A percentile compares a stretch with the other conserved stretches of the same genome.
phyloP scores from a whole-genome alignment of 2,329 filamentous ascomycete genomes.

The Magnaporthiopsis incrustans region DNA sequence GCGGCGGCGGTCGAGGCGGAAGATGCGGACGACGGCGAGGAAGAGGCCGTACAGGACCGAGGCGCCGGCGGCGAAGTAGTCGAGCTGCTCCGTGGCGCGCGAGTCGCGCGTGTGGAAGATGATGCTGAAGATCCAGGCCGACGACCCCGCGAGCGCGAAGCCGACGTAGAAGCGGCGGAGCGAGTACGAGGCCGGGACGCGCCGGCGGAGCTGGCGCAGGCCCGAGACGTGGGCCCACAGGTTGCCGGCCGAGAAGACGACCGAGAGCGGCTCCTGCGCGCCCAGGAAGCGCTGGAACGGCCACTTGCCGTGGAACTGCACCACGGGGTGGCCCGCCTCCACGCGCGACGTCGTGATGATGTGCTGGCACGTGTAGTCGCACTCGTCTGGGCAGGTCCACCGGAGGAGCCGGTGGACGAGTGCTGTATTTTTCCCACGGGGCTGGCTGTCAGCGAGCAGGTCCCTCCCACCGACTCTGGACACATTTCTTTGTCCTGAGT shows the following conservation, averaged over 20 bases:
- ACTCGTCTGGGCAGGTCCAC: slow-evolving; percentile 90
- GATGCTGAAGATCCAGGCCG: slow-evolving; percentile 81
- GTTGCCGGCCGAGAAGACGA: slow-evolving; percentile 90
- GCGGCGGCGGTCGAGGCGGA: slow-evolving; percentile 60
- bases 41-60: slow-evolving; percentile 88
- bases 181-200: slow-evolving; percentile 65
- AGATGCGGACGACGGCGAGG: slow-evolving; percentile 73
- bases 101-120: slow-evolving; percentile 92
- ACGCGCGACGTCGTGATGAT: slow-evolving; percentile 71
- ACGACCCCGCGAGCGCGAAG: slow-evolving; percentile 74
- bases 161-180: slow-evolving; percentile 72
- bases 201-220: slow-evolving; percentile 59
- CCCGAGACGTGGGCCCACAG: slow-evolving; percentile 77
- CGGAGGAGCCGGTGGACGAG: slow-evolving; percentile 77
- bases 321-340: slow-evolving; percentile 55
- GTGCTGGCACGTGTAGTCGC: slow-evolving; percentile 97
- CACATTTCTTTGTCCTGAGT: not conserved
- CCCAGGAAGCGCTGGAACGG: slow-evolving; percentile 86
- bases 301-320: slow-evolving; percentile 99
- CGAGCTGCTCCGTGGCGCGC: slow-evolving; percentile 76
- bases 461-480: too few relatives aligned
- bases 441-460: slow-evolving; percentile 8
- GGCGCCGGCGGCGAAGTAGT: slow-evolving; percentile 91
- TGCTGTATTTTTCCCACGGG: slow-evolving; percentile 40
- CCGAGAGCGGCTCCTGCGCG: slow-evolving; percentile 90